Base-by-base conservation (phyloP, 2,329 filamentous ascomycete species). In the Aspergillus thermomutatus region DNA sequence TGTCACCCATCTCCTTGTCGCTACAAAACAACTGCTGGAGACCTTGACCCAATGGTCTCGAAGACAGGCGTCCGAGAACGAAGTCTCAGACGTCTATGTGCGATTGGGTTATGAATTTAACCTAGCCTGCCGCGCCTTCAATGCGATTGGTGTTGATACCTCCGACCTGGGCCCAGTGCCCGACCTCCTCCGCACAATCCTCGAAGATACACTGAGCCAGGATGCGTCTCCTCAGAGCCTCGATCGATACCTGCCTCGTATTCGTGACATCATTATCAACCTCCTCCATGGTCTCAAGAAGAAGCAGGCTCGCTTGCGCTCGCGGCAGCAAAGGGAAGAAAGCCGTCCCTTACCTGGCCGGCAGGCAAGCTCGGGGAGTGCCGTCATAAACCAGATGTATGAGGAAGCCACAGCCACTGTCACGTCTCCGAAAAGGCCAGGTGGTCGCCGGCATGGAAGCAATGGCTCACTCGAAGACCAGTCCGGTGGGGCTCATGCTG, bases 101-200 rank as follows among this genome's bases (percentile, higher is more conserved):
- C 89, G 94, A 59, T 80, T 99, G 60, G 94, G 94, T 49, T 99
- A 99, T 77, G 94, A 99, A 76, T 99, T 99, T 82, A 99, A 99
- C 77, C 94, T 99, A 80, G 94, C 94, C 27, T 97, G 93, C 75
- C 89, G 94, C 55, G 93, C 94, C 60, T 99, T 99, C 76, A 91
- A 91, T 68, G 91, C 92, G 57, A 99, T 99, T 69, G 94, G 95
- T 60, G 94, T 99, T 61, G 94, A 99, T 69, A 97, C 92, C 1
- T 85, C 87, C 26, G 94, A 99, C 73, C 82, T 99, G 11, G 94
- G 94, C 56, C 96, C 96, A 65, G 94, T 99, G 2, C 94, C 94
- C 5, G 94, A 99, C 72, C 81, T 92, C 57, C 78, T 99, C 61
- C 87, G 94, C 66, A 87, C 87, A 58, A 97, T 99, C 56, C 83